Evolutionary conservation across 139 green algal species (phyloP), one percentile per base, ranked within the genome.

Genomic region (Picochlorum sp.): DNA sequence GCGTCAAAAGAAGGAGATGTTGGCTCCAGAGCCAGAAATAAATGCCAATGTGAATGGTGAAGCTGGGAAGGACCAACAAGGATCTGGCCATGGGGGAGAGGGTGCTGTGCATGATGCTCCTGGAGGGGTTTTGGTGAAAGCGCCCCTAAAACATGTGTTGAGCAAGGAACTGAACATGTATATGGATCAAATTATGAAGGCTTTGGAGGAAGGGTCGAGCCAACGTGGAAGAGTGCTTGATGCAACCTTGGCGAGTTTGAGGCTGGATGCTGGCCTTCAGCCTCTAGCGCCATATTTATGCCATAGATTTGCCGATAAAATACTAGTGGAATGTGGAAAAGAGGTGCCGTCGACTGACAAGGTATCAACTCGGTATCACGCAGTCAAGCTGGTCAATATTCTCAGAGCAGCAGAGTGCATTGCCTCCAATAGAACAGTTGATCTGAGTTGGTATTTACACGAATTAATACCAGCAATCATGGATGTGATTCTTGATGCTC

Each of bases 221-320:
- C 62, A 45, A 49, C 41, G 44, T 34, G 57, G 61, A 69, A 60
- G 24, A 24, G 18, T 44, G 7, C 31, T 49, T 10, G 21, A 38
- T 45, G 68, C 68, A 15, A 49, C 23, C n/a, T 45, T 74, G 9
- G 34, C 59, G 47, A 68, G 59, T 60, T 45, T 74, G 21, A 38
- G n/a, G 6, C 16, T 24, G 30, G 68, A 74, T 65, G 54, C 68
- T 47, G 88, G 90, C 18, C 65, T 96, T 52, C 81, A 92, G 52
- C 82, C 85, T 20, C 76, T 96, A 57, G 60, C 79, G n/a, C 89
- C 90, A 4, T 94, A 95, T 76, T 82, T 96, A 15, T 68, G 57
- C n/a, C 72, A 91, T 47, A 83, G 87, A 45, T 69, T 96, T 11
- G 69, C 69, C 10, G 56, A 62, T 3, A 81, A 89, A 23, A 79